Evolutionary conservation across 208 protist species (phyloP), one percentile per base, ranked within the genome.

Genomic region (Crithidia thermophila): DNA sequence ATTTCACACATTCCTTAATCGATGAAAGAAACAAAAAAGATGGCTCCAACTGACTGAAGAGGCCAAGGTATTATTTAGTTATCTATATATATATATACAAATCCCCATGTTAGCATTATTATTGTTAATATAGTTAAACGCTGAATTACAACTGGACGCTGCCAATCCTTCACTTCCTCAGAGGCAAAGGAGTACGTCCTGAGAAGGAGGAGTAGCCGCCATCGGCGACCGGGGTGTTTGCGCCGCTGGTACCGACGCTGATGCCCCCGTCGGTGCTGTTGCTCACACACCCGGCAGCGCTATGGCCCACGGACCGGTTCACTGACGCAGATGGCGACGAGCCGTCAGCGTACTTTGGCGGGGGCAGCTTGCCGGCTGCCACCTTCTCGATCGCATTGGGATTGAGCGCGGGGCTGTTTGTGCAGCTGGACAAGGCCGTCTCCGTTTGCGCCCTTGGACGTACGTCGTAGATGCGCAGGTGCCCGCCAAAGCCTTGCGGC

Each of bases 391-490:
- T 20, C 34, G 43, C 39, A 36, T 36, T 47, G 31, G 56, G 37
- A 36, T 77, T 47, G 40, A 67, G 53, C 2, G 56, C 56, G 0
- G 62, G 56, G 62, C 64, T 67, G 21, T 61, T 78, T 28, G 68
- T 62, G 34, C 59, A 62, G 59, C 68, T 74, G 18, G 57, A 60
- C 3, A 59, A 30, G 4, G 49, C 68, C 36, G 68, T 62, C 31
- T 67, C 68, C 28, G 59, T 61, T 10, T 67, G 58, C 53, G 37
- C 21, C 58, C 75, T 80, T 25, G 74, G 62, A 6, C 80, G 77
- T 1, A 78, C 80, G 37, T 79, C 70, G 67, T 80, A 86, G 40
- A 84, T 57, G 51, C 79, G 79, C 28, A 84, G 65, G 61, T 81
- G 68, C 31, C 50, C 61, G 46, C 65, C 56, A 40, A 62, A 67